These are phyloP conservation scores for Lathyrus tuberosus DNA, from an alignment of 306 rosid genomes.

Conservation along the genomic window DNA sequence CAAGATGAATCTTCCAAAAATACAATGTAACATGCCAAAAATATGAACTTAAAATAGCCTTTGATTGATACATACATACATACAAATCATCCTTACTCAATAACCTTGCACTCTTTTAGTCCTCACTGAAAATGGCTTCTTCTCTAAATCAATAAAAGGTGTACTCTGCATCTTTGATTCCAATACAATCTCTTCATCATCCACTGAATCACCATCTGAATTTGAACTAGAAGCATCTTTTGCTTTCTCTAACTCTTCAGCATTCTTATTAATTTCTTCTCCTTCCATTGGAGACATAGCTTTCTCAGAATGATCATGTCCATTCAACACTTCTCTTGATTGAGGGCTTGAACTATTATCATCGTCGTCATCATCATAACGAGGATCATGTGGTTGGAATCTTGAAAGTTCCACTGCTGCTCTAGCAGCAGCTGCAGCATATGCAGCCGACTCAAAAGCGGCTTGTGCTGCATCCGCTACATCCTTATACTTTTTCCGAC, in stretches of 20 bases:
- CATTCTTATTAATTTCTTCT: constrained; percentile 31
- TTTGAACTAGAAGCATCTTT: constrained; percentile 41
- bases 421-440: constrained; percentile 90
- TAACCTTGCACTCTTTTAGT: constrained; percentile 38
- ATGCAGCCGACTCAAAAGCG: constrained; percentile 90
- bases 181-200: constrained; percentile 28
- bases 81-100: constrained; percentile 8
- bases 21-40: too few relatives aligned
- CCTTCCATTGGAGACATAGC: constrained; percentile 34
- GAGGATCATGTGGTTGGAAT: constrained; percentile 54
- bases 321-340: constrained; percentile 37
- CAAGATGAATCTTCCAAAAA: too few relatives aligned
- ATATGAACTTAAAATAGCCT: neutral
- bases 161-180: constrained; percentile 46
- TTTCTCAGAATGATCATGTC: constrained; percentile 28
- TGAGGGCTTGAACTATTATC: constrained; percentile 47
- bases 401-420: constrained; percentile 84
- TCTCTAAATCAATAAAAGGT: constrained; percentile 47
- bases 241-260: constrained; percentile 41
- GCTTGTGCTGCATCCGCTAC: constrained; percentile 95
- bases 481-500: constrained; percentile 60
- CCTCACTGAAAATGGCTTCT: constrained; percentile 64
- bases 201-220: constrained; percentile 33
- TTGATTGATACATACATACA: constrained; percentile 28
- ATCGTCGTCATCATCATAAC: constrained; percentile 8